Evolutionary conservation across 441 rosid species (phyloP), one percentile per base, ranked within the genome.

Genomic region (Populus hybrid): DNA sequence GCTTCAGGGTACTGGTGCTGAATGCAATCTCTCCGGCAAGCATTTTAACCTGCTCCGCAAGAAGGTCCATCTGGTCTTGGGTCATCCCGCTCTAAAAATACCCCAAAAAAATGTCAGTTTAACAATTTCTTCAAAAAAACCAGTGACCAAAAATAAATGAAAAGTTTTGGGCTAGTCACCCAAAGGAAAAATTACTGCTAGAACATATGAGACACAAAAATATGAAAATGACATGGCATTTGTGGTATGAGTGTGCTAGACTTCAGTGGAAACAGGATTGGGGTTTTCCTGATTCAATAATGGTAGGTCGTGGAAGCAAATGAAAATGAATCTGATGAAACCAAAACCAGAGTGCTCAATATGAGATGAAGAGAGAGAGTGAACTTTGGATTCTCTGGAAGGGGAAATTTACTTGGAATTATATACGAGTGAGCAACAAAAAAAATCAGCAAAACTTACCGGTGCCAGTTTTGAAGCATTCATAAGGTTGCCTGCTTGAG

Each of bases 1-100:
- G 99, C 85, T 97, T 97, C 74, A 97, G 89, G 75, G 99, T 95
- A 85, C 99, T 97, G 14, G 89, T 90, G 84, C 99, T 85, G 80
- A 97, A 92, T 67, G 99, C 99, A 81, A 97, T 90, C 88, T 97
- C 99, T 81, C 92, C 99, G 73, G 99, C 98, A 83, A 95, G 97
- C 98, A 97, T 92, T 86, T 97, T 97, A 78, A 95, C 98, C 86
- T 97, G 99, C 89, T 97, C 99, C 67, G 88, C 97, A 32, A 93
- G 88, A 81, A 97, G 99, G 81, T 97, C 99, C 88, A 92, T 97
- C 90, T 97, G 95, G 87, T 97, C 99, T 67, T 95, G 89, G n/a
- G 98, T 84, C 85, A 95, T 84, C 80, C 81, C 84, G 70, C 89
- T 93, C 99, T 97, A 84, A 64, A 85, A 70, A 79, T 68, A 64